phyloP scores from a whole-genome alignment of 371 early-diverging fungal species.

The Saksenaea vasiformis region DNA sequence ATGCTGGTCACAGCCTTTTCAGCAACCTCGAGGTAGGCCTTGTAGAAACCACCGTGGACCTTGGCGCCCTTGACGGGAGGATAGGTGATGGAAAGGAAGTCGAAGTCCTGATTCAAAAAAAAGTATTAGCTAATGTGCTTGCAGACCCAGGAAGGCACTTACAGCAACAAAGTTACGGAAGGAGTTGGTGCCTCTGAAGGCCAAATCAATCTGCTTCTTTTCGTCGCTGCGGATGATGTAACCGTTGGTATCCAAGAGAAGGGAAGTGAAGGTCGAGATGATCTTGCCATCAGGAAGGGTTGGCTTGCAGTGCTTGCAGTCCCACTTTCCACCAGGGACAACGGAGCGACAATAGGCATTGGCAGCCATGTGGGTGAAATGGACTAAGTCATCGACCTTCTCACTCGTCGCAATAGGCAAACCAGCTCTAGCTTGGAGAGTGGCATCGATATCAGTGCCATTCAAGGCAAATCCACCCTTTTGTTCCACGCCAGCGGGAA shows the following conservation, averaged over 20 bases:
- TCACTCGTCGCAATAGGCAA: conserved; percentile 6
- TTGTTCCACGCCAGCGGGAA: conserved; percentile 9
- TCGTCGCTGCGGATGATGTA: conserved; percentile 16
- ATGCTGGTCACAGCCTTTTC: conserved; percentile 7
- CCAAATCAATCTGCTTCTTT: conserved; percentile 22
- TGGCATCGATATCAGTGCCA: not conserved
- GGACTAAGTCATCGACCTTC: conserved; percentile 6
- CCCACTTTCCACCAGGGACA: conserved; percentile 13
- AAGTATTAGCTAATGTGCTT: not conserved
- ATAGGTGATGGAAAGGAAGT: conserved; percentile 10
- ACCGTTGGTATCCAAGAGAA: conserved; percentile 17
- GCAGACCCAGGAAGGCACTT: not conserved
- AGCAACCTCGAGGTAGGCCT: conserved; percentile 15
- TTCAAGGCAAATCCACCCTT: conserved; percentile 17
- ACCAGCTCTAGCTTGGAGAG: not conserved
- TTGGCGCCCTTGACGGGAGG: conserved; percentile 14
- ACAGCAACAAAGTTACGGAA: conserved; percentile 23
- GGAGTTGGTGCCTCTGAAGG: conserved; percentile 25
- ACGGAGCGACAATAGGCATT: conserved; percentile 21
- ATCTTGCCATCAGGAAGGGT: conserved; percentile 8
- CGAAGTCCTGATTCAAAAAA: conserved; percentile 7
- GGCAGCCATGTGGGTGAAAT: conserved; percentile 15
- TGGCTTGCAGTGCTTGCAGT: conserved; percentile 15
- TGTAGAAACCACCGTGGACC: conserved; percentile 20
- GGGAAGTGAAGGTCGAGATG: conserved; percentile 19